Evolutionary conservation across 768 basidiomycete genomes (phyloP), one percentile per base, ranked within the genome.

Genomic region (Lactifluus subvellereus): DNA sequence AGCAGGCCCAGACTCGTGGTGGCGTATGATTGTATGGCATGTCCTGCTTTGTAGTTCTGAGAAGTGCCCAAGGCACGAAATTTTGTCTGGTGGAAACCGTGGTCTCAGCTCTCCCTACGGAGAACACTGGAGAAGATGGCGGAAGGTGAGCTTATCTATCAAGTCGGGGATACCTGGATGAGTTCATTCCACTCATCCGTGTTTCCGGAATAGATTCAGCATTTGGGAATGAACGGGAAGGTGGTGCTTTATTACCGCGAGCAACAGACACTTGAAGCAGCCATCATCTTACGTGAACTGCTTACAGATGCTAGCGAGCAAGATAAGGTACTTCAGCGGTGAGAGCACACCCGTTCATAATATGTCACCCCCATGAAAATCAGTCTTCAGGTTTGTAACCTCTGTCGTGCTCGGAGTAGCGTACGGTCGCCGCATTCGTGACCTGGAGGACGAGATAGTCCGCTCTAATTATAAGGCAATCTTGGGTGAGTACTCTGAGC

Each of bases 1-100:
- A 66, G 56, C 22, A 59, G 66, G 22, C 63, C 66, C 16, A 59
- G 63, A 42, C 33, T 57, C 3, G 54, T 67, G 11, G 64, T 51
- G 22, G 59, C 63, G 66, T 67, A 54, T 20, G 50, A 11, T 14
- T 7, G 0, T 33, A 3, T 50, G 18, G 2, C 10, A 10, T 32
- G 1, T 27, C 3, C 40, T 51, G 50, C 35, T 20, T 7, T 30
- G n/a, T 47, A 5, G n/a, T 30, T 3, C 42, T 58, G 22, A 50
- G 14, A 47, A 35, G 13, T 30, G 8, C 22, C n/a, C 2, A 6
- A 67, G 60, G 32, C 52, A 65, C 42, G 64, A 67, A 14, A 65
- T 67, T 18, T 52, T 67, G 43, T 67, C 62, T 1, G 57, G 43
- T 16, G 58, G 54, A 22, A 40, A 60, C 13, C 63, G 62, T 16